Evolutionary conservation across 2,329 filamentous ascomycete genomes (phyloP).

Genomic region (Aspergillus awamori): DNA sequence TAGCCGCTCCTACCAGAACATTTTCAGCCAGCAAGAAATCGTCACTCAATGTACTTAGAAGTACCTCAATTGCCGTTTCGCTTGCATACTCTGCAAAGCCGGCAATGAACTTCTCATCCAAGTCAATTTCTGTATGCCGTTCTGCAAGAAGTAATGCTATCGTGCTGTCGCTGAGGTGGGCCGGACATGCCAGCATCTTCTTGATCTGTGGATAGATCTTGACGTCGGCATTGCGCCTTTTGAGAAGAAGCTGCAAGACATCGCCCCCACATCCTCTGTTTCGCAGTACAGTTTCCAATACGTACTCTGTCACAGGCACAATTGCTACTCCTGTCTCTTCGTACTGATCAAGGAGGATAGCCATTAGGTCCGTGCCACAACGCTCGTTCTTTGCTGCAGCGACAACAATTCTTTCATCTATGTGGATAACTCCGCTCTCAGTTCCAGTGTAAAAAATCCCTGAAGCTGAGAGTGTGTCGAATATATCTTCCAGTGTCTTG

Average conservation of each 20-base stretch:
- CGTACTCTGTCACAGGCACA: not conserved
- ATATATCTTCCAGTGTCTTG: not conserved
- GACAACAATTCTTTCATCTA: not conserved
- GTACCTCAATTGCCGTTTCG: not conserved
- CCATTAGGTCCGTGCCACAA: not conserved
- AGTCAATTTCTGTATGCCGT: not conserved
- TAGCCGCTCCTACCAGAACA: not conserved
- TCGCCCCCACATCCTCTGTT: not conserved
- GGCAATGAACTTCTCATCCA: not conserved
- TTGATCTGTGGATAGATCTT: not conserved
- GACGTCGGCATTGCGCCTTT: not conserved
- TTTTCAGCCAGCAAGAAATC: not conserved
- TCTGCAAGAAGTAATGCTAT: not conserved
- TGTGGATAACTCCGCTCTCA: not conserved
- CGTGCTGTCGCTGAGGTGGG: not conserved
- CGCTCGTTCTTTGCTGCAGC: not conserved
- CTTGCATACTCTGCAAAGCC: not conserved
- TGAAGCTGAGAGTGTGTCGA: not conserved
- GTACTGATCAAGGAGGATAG: not conserved
- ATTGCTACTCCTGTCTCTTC: not conserved
- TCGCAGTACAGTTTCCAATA: not conserved
- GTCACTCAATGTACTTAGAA: not conserved
- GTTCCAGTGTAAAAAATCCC: not conserved
- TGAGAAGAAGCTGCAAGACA: not conserved
- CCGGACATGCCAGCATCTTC: not conserved